A percentile compares a stretch with the other conserved stretches of the same genome.
These are phyloP conservation scores for Corniculantispora saksenae DNA, from an alignment of 2,329 filamentous ascomycete species.

Conservation along the genomic window DNA sequence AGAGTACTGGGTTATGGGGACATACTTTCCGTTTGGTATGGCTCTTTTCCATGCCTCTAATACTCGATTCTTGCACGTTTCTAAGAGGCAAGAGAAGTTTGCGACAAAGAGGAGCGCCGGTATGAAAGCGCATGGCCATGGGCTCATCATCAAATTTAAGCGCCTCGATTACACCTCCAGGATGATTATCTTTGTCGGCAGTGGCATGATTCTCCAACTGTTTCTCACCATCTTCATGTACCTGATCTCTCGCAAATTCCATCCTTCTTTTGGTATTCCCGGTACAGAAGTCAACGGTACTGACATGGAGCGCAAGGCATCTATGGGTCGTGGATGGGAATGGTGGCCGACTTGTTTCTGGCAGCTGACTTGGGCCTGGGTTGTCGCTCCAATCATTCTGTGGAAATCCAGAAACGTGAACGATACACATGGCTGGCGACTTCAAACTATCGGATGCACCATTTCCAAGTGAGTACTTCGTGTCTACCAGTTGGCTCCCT, in stretches of 20 bases:
- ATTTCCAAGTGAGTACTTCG: constrained; percentile 39
- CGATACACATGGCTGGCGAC: constrained; percentile 65
- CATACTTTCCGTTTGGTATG: constrained; percentile 63
- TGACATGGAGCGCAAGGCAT: constrained; percentile 47
- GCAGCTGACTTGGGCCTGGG: constrained; percentile 63
- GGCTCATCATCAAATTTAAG: constrained; percentile 32
- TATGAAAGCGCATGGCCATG: constrained; percentile 23
- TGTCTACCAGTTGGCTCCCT: too few species aligned
- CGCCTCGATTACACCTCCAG: constrained; percentile 44
- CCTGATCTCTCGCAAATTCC: constrained; percentile 63
- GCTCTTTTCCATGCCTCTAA: constrained; percentile 67
- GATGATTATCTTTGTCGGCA: constrained; percentile 50
- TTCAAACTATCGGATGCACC: constrained; percentile 57
- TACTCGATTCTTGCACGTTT: constrained; percentile 58
- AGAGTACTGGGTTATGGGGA: constrained; percentile 67
- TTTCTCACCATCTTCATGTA: constrained; percentile 59
- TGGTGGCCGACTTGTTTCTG: constrained; percentile 65
- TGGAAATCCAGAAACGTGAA: constrained; percentile 62
- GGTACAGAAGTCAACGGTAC: constrained; percentile 59
- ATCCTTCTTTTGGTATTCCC: constrained; percentile 58
- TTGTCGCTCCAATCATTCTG: constrained; percentile 59
- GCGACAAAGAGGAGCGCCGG: constrained; percentile 13
- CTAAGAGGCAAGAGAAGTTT: constrained; percentile 48
- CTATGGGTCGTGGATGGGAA: constrained; percentile 58
- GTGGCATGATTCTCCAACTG: constrained; percentile 59